Conservation (phyloP, 192 early-diverging fungal genomes). For the Oehlia diaphana region DNA sequence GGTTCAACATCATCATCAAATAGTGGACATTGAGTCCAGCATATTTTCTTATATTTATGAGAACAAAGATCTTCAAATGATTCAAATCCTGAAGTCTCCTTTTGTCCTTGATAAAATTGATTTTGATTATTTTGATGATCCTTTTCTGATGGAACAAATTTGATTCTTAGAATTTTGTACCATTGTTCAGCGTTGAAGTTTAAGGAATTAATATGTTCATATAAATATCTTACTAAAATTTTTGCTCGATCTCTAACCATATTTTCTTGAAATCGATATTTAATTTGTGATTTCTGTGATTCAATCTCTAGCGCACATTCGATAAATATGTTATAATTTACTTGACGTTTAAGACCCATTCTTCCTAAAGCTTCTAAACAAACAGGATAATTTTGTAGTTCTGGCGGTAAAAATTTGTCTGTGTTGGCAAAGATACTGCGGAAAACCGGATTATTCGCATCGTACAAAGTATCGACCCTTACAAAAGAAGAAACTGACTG, state of each 20-base stretch:
- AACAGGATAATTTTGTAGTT: not conserved
- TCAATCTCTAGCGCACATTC: not conserved
- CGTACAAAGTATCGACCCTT: not conserved
- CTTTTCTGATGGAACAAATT: not conserved
- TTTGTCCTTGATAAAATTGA: not conserved
- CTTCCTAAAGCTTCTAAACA: not conserved
- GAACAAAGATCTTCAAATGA: not conserved
- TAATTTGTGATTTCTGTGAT: not conserved
- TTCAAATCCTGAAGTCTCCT: not conserved
- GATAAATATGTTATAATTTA: not conserved
- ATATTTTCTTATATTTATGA: not conserved
- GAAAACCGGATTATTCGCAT: not conserved
- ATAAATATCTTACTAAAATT: not conserved
- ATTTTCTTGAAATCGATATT: not conserved
- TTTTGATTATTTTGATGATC: not conserved
- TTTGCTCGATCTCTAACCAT: not conserved
- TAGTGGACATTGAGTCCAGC: not conserved
- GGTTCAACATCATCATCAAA: not conserved
- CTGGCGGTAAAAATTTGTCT: not conserved
- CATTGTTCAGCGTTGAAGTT: not conserved
- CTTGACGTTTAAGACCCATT: not conserved
- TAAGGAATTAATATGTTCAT: not conserved
- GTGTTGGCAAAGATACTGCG: not conserved
- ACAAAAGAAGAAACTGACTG: not conserved
- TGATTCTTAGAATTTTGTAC: not conserved